Evolutionary conservation across 2,329 filamentous ascomycete species (phyloP).

Genomic region (Trichoderma sp.): DNA sequence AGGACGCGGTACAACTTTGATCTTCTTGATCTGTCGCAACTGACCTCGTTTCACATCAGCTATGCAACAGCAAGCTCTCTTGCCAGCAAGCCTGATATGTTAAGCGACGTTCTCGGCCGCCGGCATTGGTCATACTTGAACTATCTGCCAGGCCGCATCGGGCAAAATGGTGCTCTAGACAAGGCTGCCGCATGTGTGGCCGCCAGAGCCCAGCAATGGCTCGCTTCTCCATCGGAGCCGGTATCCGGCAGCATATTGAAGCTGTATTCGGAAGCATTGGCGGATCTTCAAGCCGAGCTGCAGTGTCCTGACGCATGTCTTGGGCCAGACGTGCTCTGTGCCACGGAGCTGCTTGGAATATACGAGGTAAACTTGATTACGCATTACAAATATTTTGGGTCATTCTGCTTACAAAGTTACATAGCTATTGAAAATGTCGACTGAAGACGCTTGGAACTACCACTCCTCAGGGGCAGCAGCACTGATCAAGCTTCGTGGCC

Average conservation of each 20-base stretch:
- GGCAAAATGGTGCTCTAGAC: conserved; percentile 14
- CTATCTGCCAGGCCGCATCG: conserved; percentile 15
- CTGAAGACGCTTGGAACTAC: conserved; percentile 14
- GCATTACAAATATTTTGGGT: neutral
- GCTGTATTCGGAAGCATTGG: conserved; percentile 13
- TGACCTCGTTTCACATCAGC: conserved; percentile 20
- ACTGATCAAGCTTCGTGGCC: conserved; percentile 17
- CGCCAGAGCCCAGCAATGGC: conserved; percentile 20
- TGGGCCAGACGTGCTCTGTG: conserved; percentile 15
- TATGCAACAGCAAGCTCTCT: conserved; percentile 18
- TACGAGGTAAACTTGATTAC: neutral
- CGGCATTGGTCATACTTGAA: conserved; percentile 18
- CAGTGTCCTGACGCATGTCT: neutral
- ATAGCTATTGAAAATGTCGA: conserved; percentile 17
- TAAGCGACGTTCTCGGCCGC: conserved; percentile 7
- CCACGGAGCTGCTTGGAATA: conserved; percentile 15
- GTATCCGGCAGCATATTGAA: neutral
- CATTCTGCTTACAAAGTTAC: neutral
- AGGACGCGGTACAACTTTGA: conserved; percentile 20
- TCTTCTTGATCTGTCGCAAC: conserved; percentile 13
- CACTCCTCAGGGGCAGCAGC: conserved; percentile 10
- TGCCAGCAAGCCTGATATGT: conserved; percentile 13
- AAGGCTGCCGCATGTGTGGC: conserved; percentile 17
- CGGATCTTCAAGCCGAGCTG: conserved; percentile 10
- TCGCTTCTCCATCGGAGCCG: neutral